A percentile compares a stretch with the other conserved stretches of the same genome.
Evolutionary conservation across 768 basidiomycete species (phyloP).

Genomic region (Auriculariales sp.): DNA sequence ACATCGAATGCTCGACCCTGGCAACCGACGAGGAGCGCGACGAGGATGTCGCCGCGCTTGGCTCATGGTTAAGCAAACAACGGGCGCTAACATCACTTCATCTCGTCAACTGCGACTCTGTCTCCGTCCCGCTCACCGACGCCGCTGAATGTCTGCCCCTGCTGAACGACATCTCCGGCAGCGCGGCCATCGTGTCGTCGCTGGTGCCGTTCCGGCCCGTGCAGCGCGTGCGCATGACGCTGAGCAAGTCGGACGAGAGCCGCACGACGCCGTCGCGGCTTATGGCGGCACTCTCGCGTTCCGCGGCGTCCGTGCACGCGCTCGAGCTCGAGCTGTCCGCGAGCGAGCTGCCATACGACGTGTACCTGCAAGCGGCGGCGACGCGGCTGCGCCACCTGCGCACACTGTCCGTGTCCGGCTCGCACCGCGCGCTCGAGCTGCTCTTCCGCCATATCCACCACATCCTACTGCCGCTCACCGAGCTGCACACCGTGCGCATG

Average conservation of each 20-base stretch:
- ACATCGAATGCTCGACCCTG: neutral
- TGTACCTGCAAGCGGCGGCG: neutral
- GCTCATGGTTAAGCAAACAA: neutral
- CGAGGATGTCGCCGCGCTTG: neutral
- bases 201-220: neutral
- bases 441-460: conserved; percentile 1
- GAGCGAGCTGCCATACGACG: neutral
- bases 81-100: neutral
- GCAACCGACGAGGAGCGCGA: neutral
- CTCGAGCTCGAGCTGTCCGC: neutral
- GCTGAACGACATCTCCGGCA: neutral
- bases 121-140: neutral
- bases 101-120: neutral
- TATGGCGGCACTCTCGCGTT: neutral
- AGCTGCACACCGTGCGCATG: conserved; percentile 1
- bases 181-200: neutral
- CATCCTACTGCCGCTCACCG: neutral
- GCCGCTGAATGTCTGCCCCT: neutral
- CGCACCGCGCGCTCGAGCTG: neutral
- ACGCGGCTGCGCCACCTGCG: neutral
- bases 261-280: neutral
- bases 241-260: neutral
- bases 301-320: neutral
- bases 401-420: neutral
- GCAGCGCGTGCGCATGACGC: neutral